Base-by-base conservation (phyloP, 2,329 filamentous ascomycete genomes). In the Diplodia intermedia region DNA sequence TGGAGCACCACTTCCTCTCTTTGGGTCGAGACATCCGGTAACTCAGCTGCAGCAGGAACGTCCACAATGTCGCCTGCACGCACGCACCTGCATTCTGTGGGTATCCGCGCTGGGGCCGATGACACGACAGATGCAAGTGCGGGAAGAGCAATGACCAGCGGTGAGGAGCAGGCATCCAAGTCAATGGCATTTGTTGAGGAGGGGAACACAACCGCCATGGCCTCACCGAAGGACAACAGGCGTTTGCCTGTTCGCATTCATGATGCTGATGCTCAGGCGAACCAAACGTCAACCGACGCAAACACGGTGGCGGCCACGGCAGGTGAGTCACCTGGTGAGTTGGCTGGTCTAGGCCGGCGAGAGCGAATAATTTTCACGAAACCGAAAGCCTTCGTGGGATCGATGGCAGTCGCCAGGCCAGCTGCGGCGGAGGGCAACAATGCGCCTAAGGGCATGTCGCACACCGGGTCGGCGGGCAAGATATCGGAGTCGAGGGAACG, bases 21-120 rank as follows among this genome's bases (percentile, higher is more conserved):
- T 67, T 67, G 31, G 18, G 65, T 60, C 53, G 29, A 60, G 47
- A 18, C 40, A 12, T 60, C 65, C 53, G 18, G 23, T 31, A 60
- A 31, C 36, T 67, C 65, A 40, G 54, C 65, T 56, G 47, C 47
- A n/a, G 43, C 60, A 63, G 31, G 60, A 52, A 52, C 60, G 47
- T 4, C 47, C 29, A 11, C 60, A 6, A 31, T 33, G 12, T 20
- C 31, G 60, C 47, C 43, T 63, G 60, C 60, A 63, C 33, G 29
- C 43, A 47, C 60, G 47, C 60, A 63, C 60, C 60, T 63, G 60
- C 60, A 63, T 63, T 63, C 57, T 60, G 56, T 60, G 38, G 56
- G 56, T 60, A 18, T 20, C 43, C 57, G 57, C 29, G 20, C 47
- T 20, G 29, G 43, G 57, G 40, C 43, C 40, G 43, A 29, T 36